phyloP scores from a whole-genome alignment of 306 rosid genomes.

The Casuarina cunninghamiana region DNA sequence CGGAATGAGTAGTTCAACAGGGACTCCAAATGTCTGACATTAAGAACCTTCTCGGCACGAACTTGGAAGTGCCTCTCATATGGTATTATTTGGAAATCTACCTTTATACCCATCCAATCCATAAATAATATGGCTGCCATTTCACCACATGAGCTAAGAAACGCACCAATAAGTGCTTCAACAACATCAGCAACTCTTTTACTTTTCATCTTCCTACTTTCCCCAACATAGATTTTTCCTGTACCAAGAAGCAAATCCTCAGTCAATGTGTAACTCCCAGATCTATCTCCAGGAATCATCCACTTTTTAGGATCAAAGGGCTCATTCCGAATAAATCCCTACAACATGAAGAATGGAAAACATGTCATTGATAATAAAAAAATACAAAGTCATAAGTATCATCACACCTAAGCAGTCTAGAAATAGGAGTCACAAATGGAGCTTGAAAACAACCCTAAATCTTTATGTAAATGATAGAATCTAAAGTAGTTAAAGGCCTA shows the following conservation, averaged over 20 bases:
- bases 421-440: not conserved
- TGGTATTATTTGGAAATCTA: constrained; percentile 44
- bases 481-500: not conserved
- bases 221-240: constrained; percentile 38
- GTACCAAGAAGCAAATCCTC: constrained; percentile 33
- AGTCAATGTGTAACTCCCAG: constrained; percentile 21
- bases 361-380: not conserved
- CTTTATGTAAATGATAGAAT: not conserved
- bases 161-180: constrained; percentile 91
- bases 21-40: constrained; percentile 51
- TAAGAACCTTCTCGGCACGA: constrained; percentile 43
- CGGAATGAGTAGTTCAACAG: constrained; percentile 56
- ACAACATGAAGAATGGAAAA: constrained; percentile 25
- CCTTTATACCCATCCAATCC: constrained; percentile 73
- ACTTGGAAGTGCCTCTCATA: constrained; percentile 38
- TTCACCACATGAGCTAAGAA: constrained; percentile 76
- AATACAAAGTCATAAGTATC: not conserved
- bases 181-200: constrained; percentile 82
- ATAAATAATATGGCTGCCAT: constrained; percentile 59
- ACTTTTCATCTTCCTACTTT: constrained; percentile 45
- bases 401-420: too few species aligned
- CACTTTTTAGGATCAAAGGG: constrained; percentile 66
- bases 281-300: constrained; percentile 63
- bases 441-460: not conserved
- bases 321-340: constrained; percentile 78